A percentile compares a stretch with the other conserved stretches of the same genome.
These are phyloP conservation scores for Penicillium capsulatum DNA, from an alignment of 2,329 filamentous ascomycete species.

Conservation along the genomic window DNA sequence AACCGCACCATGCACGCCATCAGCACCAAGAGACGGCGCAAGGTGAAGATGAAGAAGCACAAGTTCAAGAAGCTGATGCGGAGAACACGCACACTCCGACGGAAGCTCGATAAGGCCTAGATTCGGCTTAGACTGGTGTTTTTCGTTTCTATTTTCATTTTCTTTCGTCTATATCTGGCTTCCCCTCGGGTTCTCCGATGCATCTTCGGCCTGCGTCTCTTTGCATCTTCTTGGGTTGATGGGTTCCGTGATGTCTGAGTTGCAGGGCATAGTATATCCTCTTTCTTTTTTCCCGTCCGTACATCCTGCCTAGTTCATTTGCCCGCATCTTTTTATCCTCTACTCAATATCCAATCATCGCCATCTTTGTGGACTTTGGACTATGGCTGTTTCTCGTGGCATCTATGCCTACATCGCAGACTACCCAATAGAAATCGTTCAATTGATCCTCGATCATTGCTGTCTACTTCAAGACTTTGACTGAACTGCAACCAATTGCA, in stretches of 20 bases:
- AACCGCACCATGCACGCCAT: constrained; percentile 67
- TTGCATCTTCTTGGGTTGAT: constrained; percentile 21
- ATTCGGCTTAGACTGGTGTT: constrained; percentile 13
- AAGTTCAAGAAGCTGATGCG: constrained; percentile 99
- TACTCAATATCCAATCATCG: constrained; percentile 19
- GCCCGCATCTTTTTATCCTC: constrained; percentile 12
- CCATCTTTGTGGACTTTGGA: constrained; percentile 7
- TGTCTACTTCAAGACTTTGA: too few species aligned
- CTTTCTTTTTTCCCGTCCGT: constrained; percentile 9
- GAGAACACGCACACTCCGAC: constrained; percentile 79
- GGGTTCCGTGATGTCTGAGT: constrained; percentile 16
- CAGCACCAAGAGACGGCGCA: constrained; percentile 85
- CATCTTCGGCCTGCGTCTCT: constrained; percentile 18
- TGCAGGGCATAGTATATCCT: constrained; percentile 22
- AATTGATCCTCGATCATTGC: constrained; percentile 4
- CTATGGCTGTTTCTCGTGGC: constrained; percentile 4
- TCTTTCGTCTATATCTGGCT: not conserved
- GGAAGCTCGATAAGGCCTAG: constrained; percentile 68
- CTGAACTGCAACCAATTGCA: too few species aligned
- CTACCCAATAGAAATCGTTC: constrained; percentile 17
- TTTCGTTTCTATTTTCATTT: constrained; percentile 10
- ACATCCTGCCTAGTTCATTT: constrained; percentile 7
- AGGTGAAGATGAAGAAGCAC: constrained; percentile 99
- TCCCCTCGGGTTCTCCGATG: constrained; percentile 10
- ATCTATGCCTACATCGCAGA: constrained; percentile 9